These are phyloP conservation scores for Lentinula sp. DNA, from an alignment of 768 basidiomycete species.

Conservation along the genomic window DNA sequence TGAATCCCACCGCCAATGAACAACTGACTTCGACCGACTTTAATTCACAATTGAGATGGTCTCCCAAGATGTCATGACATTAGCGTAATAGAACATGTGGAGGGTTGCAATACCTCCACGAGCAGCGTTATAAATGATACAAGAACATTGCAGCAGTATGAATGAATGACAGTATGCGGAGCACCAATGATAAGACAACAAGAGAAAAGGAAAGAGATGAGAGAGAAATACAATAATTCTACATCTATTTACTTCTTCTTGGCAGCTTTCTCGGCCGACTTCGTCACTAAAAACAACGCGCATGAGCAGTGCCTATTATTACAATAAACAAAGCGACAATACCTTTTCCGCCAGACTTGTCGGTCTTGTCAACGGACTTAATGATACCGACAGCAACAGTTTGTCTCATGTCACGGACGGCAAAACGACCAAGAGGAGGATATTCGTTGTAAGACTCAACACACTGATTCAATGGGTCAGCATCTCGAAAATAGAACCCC, in stretches of 20 bases:
- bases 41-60: neutral
- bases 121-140: conserved; percentile 2
- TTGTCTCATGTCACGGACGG: conserved; percentile 99
- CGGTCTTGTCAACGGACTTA: conserved; percentile 95
- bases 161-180: conserved; percentile 2
- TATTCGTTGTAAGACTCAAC: conserved; percentile 94
- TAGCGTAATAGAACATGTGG: conserved; percentile 4
- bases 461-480: conserved; percentile 27
- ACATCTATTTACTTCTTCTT: conserved; percentile 94
- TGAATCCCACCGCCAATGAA: no score
- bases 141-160: neutral
- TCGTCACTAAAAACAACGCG: conserved; percentile 54
- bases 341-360: conserved; percentile 86
- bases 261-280: conserved; percentile 93
- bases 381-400: conserved; percentile 99
- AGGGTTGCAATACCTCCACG: neutral
- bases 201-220: conserved; percentile 39
- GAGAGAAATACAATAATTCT: conserved; percentile 58
- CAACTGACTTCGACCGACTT: no score
- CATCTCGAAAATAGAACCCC: conserved; percentile 17
- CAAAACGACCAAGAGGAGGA: conserved; percentile 98
- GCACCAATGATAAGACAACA: conserved; percentile 14
- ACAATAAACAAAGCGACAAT: neutral
- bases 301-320: neutral
- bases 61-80: conserved; percentile 1